A percentile compares a stretch with the other conserved stretches of the same genome.
Evolutionary conservation across 345 rosid species (phyloP).

Genomic region (Rubroshorea leprosula): DNA sequence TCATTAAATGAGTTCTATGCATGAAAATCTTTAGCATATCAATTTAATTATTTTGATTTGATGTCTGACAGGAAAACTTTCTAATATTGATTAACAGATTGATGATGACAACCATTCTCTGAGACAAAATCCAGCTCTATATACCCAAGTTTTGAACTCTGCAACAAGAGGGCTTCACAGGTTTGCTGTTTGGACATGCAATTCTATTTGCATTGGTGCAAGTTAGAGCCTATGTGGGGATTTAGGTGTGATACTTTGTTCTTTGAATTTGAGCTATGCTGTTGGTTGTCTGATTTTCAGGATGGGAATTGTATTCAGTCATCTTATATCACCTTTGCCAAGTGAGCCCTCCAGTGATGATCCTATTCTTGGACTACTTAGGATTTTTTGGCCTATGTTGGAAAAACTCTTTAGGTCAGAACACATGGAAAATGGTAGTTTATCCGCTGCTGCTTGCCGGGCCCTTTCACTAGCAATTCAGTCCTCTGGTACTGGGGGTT

Average conservation of each 20-base stretch:
- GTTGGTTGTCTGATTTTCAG: conserved; percentile 31
- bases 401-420: conserved; percentile 79
- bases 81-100: conserved; percentile 5
- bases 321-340: conserved; percentile 48
- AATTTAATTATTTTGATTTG: not conserved
- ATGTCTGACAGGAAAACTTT: not conserved
- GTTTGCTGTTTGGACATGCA: conserved; percentile 29
- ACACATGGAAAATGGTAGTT: conserved; percentile 76
- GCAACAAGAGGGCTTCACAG: conserved; percentile 84
- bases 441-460: conserved; percentile 83
- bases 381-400: conserved; percentile 84
- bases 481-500: conserved; percentile 90
- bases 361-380: conserved; percentile 55
- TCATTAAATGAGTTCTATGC: not conserved
- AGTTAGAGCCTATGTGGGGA: conserved; percentile 9
- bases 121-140: conserved; percentile 65
- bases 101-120: conserved; percentile 46
- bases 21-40: not conserved
- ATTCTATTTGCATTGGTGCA: conserved; percentile 11
- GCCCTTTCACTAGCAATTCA: conserved; percentile 92
- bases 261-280: conserved; percentile 11
- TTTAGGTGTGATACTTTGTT: not conserved
- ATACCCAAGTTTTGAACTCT: conserved; percentile 52
- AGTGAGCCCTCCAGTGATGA: conserved; percentile 50
- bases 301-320: conserved; percentile 83